Base-by-base conservation (phyloP, 306 rosid species). In the Argentina anserina region DNA sequence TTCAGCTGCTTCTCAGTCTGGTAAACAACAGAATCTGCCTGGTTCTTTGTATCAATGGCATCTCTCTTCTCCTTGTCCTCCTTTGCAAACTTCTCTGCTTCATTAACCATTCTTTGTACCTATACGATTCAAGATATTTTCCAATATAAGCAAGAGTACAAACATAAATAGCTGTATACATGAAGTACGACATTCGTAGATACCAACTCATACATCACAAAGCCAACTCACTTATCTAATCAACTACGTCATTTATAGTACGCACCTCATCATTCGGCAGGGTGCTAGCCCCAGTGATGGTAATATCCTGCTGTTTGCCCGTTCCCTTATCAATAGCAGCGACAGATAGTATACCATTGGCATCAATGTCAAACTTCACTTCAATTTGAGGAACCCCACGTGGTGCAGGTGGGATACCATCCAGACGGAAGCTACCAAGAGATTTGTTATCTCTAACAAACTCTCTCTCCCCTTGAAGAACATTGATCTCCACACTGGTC, bases 351-450 rank as follows among this genome's bases (percentile, higher is more conserved):
- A 91, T 89, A 17, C 96, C 99, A 40, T 91, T 91, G 58, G 99
- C 99, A 66, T 91, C 99, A 11, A 94, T 91, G 79, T 94, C 99
- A 5, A 91, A 94, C 64, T 94, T 94, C 77, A 94, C 99, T 86
- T 94, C 99, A 65, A 94, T 89, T 83, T 94, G 99, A 55, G 99
- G 99, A 70, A 89, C 97, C 53, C 99, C 99, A 3, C 97, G 94
- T 1, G 95, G 99, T 2, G 96, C 99, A 40, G 97, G 97, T 0
- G 97, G 96, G 63, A 93, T 93, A 50, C 98, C 98, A 31, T 93
- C 98, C 76, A 93, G 80, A 5, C 97, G 91, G 90, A 94, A 94
- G 77, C 97, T 94, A 49, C 99, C 97, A 29, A 94, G 91, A 70
- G 99, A 94, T 77, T 94, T 94, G 76, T 94, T 94, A 80, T 91